Evolutionary conservation across 2,329 filamentous ascomycete species (phyloP), one percentile per base, ranked within the genome.

Genomic region (Alternaria incomplexa): DNA sequence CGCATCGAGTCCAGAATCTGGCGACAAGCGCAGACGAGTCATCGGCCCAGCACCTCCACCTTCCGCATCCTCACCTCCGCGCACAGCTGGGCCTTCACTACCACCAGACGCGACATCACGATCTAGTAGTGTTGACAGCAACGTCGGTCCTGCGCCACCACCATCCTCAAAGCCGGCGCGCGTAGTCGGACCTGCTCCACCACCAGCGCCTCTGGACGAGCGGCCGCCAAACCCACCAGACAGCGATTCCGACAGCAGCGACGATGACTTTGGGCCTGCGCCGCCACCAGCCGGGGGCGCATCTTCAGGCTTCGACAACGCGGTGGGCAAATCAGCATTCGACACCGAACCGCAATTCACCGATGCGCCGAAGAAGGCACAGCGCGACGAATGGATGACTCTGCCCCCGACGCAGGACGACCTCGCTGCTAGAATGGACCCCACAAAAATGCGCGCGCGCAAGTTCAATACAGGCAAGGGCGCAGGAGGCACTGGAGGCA

Each of bases 361-460:
- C 3, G 72, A 77, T 26, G 69, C 72, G 9, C 63, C 73, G 10
- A 77, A 79, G 63, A 85, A 86, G 52, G 84, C 86, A 6, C 86
- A 90, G 76, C 90, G 95, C 72, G 94, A 97, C 82, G 90, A 93
- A 43, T 85, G 84, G 84, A 85, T 85, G 84, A 84, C 80, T 50
- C 77, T 85, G 71, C 83, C 84, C 7, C 84, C 84, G 1, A 81
- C 81, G 17, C 80, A 83, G 67, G 83, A 85, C 71, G 84, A 83
- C 53, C 77, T 85, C 11, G 80, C 81, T 76, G 87, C 87, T 67
- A 81, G 91, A 78, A 83, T 91, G 69, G 94, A 97, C 80, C 93
- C 95, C 1, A 95, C 93, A 5, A 94, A 94, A 79, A 84, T 95
- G 63, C 89, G 90, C 71, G 90, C 89, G 66, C 90, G 93, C 64